Evolutionary conservation across 805 yeast genomes (phyloP).

Genomic region (Dipodascus geniculatus): DNA sequence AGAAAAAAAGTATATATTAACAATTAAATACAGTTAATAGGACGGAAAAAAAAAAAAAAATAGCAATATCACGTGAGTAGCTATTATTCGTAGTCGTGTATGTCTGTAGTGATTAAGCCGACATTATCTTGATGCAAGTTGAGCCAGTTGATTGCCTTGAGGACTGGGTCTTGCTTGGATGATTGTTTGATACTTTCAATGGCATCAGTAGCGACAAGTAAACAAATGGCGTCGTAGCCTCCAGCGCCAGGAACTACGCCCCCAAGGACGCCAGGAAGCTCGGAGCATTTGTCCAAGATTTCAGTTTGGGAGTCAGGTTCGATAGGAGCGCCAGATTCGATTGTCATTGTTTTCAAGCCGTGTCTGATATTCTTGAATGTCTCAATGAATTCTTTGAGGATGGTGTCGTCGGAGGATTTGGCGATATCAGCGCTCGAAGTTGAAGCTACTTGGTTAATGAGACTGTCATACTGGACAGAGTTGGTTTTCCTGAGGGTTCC

Average conservation of each 20-base stretch:
- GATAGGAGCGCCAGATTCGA: conserved; percentile 65
- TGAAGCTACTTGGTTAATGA: conserved; percentile 6
- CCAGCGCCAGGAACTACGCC: conserved; percentile 99
- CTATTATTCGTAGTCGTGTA: conserved; percentile 8
- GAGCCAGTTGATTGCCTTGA: conserved; percentile 51
- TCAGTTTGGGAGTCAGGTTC: conserved; percentile 73
- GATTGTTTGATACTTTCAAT: conserved; percentile 25
- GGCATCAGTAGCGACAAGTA: conserved; percentile 44
- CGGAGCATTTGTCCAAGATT: conserved; percentile 45
- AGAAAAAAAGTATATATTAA: neutral
- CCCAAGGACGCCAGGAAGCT: conserved; percentile 66
- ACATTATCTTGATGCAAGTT: conserved; percentile 48
- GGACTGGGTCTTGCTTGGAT: conserved; percentile 22
- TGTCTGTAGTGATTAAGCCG: conserved; percentile 44
- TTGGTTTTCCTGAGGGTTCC: conserved; percentile 23
- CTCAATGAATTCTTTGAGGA: conserved; percentile 4
- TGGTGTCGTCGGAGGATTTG: neutral
- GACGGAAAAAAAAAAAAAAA: no score
- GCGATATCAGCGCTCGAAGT: conserved; percentile 2
- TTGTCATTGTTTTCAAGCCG: conserved; percentile 49
- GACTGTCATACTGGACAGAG: conserved; percentile 27
- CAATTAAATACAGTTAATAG: neutral
- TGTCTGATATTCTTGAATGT: conserved; percentile 35
- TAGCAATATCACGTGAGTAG: neutral
- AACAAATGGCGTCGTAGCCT: conserved; percentile 85